phyloP scores from a whole-genome alignment of 768 basidiomycete genomes.

The Gyrodon lividus region DNA sequence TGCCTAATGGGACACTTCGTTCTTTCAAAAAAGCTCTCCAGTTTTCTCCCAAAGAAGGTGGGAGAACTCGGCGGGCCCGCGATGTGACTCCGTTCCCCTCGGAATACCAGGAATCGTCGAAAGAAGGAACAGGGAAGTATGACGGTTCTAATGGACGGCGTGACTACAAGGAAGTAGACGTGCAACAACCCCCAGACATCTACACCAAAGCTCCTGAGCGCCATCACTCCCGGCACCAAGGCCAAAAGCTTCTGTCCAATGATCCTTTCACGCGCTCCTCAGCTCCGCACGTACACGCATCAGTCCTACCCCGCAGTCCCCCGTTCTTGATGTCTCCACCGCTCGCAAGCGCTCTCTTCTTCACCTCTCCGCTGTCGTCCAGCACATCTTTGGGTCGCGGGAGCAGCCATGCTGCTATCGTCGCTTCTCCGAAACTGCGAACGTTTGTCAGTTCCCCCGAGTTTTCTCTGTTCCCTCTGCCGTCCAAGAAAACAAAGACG shows the following conservation, averaged over 20 bases:
- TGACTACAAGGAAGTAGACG: background rate
- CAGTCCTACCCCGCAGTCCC: slow-evolving; percentile 54
- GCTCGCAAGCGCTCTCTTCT: slow-evolving; percentile 55
- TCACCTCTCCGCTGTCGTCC: slow-evolving; percentile 33
- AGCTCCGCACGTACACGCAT: slow-evolving; percentile 31
- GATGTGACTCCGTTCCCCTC: slow-evolving; percentile 11
- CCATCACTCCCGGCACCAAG: slow-evolving; percentile 6
- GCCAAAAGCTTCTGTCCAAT: background rate
- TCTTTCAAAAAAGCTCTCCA: background rate
- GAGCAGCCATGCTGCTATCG: background rate
- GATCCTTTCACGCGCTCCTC: slow-evolving; percentile 11
- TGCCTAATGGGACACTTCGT: background rate
- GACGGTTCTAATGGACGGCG: background rate
- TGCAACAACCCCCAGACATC: slow-evolving; percentile 6
- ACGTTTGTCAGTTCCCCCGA: slow-evolving; percentile 9
- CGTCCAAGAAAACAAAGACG: slow-evolving; percentile 9
- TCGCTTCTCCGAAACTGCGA: background rate
- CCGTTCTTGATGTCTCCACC: slow-evolving; percentile 55
- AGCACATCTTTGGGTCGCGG: slow-evolving; percentile 14
- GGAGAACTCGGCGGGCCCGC: background rate
- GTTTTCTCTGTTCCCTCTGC: slow-evolving; percentile 17
- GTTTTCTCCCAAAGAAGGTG: background rate
- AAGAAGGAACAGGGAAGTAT: background rate
- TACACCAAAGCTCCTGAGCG: slow-evolving; percentile 20
- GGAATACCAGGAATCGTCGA: background rate